Conservation (phyloP, 345 rosid genomes). For the Eucalyptus viminalis region DNA sequence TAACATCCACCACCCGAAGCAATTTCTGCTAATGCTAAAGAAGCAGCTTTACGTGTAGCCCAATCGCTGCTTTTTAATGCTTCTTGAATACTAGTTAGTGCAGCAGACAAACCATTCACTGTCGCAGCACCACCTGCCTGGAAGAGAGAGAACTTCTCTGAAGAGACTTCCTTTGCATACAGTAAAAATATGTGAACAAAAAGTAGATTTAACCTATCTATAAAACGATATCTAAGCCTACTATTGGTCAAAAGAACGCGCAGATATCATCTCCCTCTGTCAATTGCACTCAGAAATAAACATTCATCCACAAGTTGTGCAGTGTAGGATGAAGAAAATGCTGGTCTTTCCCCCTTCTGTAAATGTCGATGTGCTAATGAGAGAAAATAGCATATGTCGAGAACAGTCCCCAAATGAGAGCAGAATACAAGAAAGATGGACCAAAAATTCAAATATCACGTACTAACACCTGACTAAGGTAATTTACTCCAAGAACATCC, state of each 20-base stretch:
- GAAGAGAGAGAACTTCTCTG: background rate
- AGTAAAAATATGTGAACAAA: background rate
- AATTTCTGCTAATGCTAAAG: conserved; percentile 60
- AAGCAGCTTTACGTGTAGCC: conserved; percentile 93
- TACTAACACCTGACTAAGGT: background rate
- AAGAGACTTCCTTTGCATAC: background rate
- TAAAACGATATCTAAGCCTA: background rate
- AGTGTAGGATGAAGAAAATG: background rate
- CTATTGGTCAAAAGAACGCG: background rate
- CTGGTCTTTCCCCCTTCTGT: background rate
- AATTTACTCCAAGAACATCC: background rate
- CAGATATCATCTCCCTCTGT: background rate
- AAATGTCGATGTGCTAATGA: background rate
- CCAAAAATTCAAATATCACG: background rate
- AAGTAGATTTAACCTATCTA: background rate
- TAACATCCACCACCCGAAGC: conserved; percentile 59
- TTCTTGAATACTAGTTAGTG: conserved; percentile 63
- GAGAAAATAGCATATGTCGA: background rate
- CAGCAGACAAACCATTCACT: conserved; percentile 42
- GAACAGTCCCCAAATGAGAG: background rate
- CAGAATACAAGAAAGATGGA: background rate
- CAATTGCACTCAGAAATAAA: background rate
- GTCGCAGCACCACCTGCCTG: conserved; percentile 92
- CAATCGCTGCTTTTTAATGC: conserved; percentile 73
- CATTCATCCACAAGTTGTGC: background rate